These are phyloP conservation scores for Coemansia erecta DNA, from an alignment of 192 early-diverging fungal genomes.

Conservation along the genomic window DNA sequence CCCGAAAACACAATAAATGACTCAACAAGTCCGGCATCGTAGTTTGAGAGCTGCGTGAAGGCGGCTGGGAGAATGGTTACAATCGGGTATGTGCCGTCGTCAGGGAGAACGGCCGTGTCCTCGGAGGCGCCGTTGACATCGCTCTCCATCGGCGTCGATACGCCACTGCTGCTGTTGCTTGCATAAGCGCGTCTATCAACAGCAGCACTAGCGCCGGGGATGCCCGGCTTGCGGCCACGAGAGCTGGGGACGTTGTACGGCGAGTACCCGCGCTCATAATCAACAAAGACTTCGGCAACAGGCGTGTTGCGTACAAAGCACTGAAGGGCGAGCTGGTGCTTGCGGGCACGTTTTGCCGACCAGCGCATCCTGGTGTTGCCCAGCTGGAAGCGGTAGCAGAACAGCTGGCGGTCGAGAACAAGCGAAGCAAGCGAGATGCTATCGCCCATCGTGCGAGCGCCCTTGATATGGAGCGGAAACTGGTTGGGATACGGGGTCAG, in stretches of 20 bases:
- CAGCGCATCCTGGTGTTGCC: constrained; percentile 44
- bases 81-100: constrained; percentile 41
- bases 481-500: constrained; percentile 49
- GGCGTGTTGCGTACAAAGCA: constrained; percentile 41
- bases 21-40: constrained; percentile 37
- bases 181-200: background rate
- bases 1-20: constrained; percentile 49
- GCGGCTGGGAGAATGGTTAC: constrained; percentile 41
- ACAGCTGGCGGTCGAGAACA: constrained; percentile 50
- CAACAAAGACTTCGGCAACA: constrained; percentile 50
- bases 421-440: constrained; percentile 41
- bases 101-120: constrained; percentile 8
- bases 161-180: constrained; percentile 19
- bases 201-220: background rate
- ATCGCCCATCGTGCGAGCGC: constrained; percentile 39
- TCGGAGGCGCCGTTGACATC: background rate
- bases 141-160: constrained; percentile 20
- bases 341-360: constrained; percentile 35
- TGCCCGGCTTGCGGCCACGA: background rate
- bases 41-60: constrained; percentile 32
- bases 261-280: constrained; percentile 49
- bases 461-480: constrained; percentile 52
- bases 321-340: constrained; percentile 42
- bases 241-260: constrained; percentile 23
- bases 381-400: constrained; percentile 53